phyloP scores from a whole-genome alignment of 805 yeast species.

The Cephaloascus fragrans region DNA sequence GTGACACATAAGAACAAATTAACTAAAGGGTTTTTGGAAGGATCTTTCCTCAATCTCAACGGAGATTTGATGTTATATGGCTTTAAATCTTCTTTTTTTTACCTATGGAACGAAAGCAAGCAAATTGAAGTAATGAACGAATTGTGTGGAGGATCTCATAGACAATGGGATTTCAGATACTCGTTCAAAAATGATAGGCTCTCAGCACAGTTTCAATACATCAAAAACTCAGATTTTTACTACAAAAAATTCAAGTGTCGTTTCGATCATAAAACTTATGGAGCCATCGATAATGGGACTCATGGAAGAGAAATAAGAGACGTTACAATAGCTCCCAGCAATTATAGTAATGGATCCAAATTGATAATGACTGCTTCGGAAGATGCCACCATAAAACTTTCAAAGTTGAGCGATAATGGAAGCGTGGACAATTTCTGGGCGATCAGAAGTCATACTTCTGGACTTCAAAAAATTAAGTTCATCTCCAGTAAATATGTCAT shows the following conservation, averaged over 20 bases:
- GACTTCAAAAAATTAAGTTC: conserved; percentile 67
- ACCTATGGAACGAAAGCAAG: conserved; percentile 71
- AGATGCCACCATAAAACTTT: conserved; percentile 71
- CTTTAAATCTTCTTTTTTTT: conserved; percentile 70
- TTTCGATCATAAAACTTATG: conserved; percentile 10
- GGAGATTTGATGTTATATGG: conserved; percentile 62
- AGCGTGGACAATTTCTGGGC: conserved; percentile 42
- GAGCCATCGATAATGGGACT: conserved; percentile 44
- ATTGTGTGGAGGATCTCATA: conserved; percentile 85
- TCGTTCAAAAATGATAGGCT: conserved; percentile 7
- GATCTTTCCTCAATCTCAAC: conserved; percentile 35
- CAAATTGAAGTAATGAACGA: conserved; percentile 63
- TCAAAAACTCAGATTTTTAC: conserved; percentile 40
- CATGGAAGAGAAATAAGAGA: conserved; percentile 92
- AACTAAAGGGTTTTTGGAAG: conserved; percentile 75
- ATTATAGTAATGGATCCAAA: conserved; percentile 14
- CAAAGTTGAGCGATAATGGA: conserved; percentile 30
- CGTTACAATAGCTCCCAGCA: conserved; percentile 39
- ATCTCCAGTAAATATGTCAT: conserved; percentile 36
- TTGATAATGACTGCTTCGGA: conserved; percentile 76
- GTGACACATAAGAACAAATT: conserved; percentile 50
- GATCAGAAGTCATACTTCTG: conserved; percentile 78
- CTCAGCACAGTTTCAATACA: conserved; percentile 41
- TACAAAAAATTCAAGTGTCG: conserved; percentile 17
- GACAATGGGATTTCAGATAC: conserved; percentile 58